phyloP scores from a whole-genome alignment of 2,329 filamentous ascomycete species.

The Colletotrichum brevisporum region DNA sequence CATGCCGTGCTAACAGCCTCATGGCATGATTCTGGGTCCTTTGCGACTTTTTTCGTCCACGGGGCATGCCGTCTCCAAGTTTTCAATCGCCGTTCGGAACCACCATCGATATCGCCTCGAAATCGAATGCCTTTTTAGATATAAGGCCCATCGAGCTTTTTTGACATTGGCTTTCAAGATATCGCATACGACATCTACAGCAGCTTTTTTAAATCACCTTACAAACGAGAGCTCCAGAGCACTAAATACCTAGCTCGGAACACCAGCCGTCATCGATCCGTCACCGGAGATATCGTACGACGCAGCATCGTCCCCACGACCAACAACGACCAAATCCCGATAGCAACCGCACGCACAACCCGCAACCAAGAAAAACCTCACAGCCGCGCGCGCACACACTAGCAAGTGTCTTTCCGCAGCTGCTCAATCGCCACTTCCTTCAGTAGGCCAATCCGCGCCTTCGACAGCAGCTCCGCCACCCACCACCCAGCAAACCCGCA shows the following conservation, averaged over 20 bases:
- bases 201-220: not conserved
- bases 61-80: conserved; percentile 4
- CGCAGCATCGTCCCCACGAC: conserved; percentile 25
- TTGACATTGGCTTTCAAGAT: not conserved
- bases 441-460: conserved; percentile 13
- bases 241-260: conserved; percentile 19
- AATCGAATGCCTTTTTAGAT: conserved; percentile 6
- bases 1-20: conserved; percentile 36
- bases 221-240: conserved; percentile 13
- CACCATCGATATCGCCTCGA: conserved; percentile 7
- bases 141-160: conserved; percentile 23
- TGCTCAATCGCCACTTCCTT: conserved; percentile 1
- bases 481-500: not conserved
- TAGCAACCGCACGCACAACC: too few species aligned
- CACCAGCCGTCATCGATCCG: conserved; percentile 35
- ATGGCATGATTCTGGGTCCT: conserved; percentile 39
- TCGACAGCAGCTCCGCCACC: not conserved
- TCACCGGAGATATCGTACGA: conserved; percentile 35
- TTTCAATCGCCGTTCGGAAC: conserved; percentile 37
- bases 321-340: conserved; percentile 21
- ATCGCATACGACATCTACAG: not conserved
- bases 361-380: conserved; percentile 6
- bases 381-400: conserved; percentile 19
- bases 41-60: conserved; percentile 28
- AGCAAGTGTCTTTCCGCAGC: conserved; percentile 12